Evolutionary conservation across 73 alveolate genomes (phyloP).

Genomic region (Breviolum minutum): DNA sequence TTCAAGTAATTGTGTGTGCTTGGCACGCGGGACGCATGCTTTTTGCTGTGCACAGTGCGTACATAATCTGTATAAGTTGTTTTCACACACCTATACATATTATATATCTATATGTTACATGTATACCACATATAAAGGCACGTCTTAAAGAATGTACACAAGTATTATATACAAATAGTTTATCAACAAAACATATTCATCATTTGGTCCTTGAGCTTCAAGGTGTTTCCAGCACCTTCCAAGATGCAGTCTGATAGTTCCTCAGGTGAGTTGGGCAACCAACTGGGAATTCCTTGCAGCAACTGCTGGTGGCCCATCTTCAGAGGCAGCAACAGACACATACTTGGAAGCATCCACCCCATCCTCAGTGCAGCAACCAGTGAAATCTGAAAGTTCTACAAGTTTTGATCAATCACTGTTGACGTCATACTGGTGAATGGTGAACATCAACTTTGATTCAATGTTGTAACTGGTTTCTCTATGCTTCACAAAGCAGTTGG

Average conservation of each 20-base stretch:
- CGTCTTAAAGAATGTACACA: neutral
- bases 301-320: neutral
- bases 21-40: too few species aligned
- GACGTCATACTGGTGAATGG: too few species aligned
- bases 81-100: too few species aligned
- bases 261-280: neutral
- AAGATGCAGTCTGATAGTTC: conserved; percentile 92
- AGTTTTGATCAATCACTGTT: too few species aligned
- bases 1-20: too few species aligned
- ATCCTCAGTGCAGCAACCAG: conserved; percentile 14
- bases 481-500: neutral
- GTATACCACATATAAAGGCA: too few species aligned
- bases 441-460: too few species aligned
- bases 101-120: too few species aligned
- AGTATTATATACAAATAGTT: too few species aligned
- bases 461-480: neutral
- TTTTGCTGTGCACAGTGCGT: too few species aligned
- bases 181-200: neutral
- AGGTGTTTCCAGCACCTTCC: conserved; percentile 87
- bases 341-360: conserved; percentile 92
- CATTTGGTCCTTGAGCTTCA: conserved; percentile 72
- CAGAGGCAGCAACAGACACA: conserved; percentile 20
- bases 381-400: too few species aligned
- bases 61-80: too few species aligned
- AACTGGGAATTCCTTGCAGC: neutral